phyloP scores from a whole-genome alignment of 257 asterid genomes.

The Solanum chmielewskii region DNA sequence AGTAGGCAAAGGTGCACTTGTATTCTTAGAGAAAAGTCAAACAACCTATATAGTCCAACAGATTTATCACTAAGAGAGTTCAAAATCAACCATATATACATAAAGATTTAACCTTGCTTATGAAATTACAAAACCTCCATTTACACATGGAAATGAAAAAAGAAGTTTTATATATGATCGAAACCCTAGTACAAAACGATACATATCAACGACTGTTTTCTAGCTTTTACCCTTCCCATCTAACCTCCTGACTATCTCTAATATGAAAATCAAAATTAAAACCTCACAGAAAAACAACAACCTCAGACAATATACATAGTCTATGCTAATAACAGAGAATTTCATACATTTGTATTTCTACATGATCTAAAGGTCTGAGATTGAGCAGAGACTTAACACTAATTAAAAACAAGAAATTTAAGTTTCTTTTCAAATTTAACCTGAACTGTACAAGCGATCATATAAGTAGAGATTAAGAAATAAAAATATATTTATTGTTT shows the following conservation, averaged over 20 bases:
- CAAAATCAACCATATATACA: neutral
- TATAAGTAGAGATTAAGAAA: too few species aligned
- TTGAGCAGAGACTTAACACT: neutral
- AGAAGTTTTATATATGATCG: neutral
- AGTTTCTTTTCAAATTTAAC: too few species aligned
- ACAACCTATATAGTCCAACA: neutral
- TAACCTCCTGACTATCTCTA: neutral
- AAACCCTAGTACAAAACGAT: neutral
- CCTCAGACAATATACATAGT: neutral
- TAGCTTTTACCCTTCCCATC: neutral
- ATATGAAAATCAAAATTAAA: neutral
- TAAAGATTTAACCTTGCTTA: too few species aligned
- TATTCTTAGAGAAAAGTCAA: too few species aligned
- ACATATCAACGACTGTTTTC: neutral
- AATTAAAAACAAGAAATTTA: too few species aligned
- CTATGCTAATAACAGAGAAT: neutral
- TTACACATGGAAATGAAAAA: neutral
- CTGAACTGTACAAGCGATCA: neutral
- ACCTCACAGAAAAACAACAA: neutral
- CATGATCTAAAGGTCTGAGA: neutral
- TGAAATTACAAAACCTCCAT: neutral
- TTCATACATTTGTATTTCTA: neutral
- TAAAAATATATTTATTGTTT: too few species aligned
- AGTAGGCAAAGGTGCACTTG: too few species aligned
- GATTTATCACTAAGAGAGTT: neutral